Evolutionary conservation across 805 yeast genomes (phyloP).

Genomic region (Candida suzukii): DNA sequence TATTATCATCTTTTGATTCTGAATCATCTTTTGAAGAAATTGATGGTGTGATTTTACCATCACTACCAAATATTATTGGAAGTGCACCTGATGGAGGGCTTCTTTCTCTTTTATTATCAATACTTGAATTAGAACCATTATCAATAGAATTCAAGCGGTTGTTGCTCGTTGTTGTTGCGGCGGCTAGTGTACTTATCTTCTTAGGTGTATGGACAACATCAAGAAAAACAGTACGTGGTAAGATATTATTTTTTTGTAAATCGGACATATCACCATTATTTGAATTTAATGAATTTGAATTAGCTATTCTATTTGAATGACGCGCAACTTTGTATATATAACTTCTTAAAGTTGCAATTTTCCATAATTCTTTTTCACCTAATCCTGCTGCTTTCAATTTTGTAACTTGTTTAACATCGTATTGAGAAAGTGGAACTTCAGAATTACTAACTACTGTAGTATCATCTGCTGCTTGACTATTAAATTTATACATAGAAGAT

Average conservation of each 20-base stretch:
- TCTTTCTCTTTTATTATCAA: too few species aligned
- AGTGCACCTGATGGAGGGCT: slow-evolving; percentile 5
- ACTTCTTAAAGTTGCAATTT: slow-evolving; percentile 61
- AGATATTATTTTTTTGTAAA: slow-evolving; percentile 27
- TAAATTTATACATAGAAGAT: slow-evolving; percentile 11
- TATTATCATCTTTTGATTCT: slow-evolving; percentile 5
- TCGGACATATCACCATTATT: slow-evolving; percentile 6
- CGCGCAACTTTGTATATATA: slow-evolving; percentile 57
- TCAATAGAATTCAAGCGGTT: background rate
- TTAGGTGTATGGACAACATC: slow-evolving; percentile 30
- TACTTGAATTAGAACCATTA: background rate
- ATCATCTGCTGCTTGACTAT: slow-evolving; percentile 16
- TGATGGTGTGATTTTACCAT: slow-evolving; percentile 14
- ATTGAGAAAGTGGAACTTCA: slow-evolving; percentile 51
- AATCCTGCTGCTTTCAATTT: slow-evolving; percentile 70
- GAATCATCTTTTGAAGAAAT: slow-evolving; percentile 12
- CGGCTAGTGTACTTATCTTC: too few species aligned
- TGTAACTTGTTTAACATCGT: slow-evolving; percentile 68
- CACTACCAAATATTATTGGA: slow-evolving; percentile 12
- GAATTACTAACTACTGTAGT: slow-evolving; percentile 31
- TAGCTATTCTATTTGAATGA: slow-evolving; percentile 24
- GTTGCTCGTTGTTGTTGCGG: background rate
- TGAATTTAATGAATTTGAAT: slow-evolving; percentile 2
- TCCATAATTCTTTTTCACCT: slow-evolving; percentile 72
- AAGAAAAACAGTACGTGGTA: slow-evolving; percentile 47